Percentiles rank a stretch among this genome's conserved stretches.
Evolutionary conservation across 495 filamentous ascomycete species (phyloP).

Genomic region (Hypoxylon cercidicola): DNA sequence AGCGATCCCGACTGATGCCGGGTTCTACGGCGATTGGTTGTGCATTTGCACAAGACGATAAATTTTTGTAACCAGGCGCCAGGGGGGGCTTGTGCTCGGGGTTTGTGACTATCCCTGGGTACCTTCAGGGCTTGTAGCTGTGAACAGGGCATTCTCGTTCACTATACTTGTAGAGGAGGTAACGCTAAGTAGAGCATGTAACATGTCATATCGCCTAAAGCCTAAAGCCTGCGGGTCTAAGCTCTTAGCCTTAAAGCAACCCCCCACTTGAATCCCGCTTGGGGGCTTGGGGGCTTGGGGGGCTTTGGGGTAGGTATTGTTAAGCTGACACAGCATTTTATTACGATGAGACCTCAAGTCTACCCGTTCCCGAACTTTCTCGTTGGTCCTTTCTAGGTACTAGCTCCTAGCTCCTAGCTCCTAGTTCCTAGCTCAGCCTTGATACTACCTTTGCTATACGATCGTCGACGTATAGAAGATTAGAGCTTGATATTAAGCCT

Average conservation of each 20-base stretch:
- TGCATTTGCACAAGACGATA: conserved; percentile 6
- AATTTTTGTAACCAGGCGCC: conserved; percentile 25
- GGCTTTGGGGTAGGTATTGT: neutral
- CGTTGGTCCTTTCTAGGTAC: neutral
- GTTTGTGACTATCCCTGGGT: too few relatives aligned
- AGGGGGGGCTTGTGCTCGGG: too few relatives aligned
- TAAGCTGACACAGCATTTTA: conserved; percentile 30
- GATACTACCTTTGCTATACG: conserved; percentile 8
- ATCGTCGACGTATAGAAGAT: conserved; percentile 16
- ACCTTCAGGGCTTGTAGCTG: too few relatives aligned
- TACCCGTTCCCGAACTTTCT: conserved; percentile 24
- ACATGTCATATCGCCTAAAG: too few relatives aligned
- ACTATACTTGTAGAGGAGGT: too few relatives aligned
- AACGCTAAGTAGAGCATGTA: neutral
- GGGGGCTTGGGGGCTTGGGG: too few relatives aligned
- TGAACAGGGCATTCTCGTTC: too few relatives aligned
- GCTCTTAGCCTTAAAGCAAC: neutral
- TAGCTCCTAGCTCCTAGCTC: neutral
- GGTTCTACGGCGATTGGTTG: conserved; percentile 27
- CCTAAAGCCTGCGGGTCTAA: too few relatives aligned
- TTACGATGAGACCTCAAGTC: conserved; percentile 1
- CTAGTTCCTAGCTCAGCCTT: conserved; percentile 22
- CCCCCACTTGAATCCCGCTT: conserved; percentile 8
- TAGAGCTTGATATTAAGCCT: neutral
- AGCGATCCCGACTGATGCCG: conserved; percentile 39